Conservation (phyloP, 768 basidiomycete species). For the Pleurotus citrinopileatus region DNA sequence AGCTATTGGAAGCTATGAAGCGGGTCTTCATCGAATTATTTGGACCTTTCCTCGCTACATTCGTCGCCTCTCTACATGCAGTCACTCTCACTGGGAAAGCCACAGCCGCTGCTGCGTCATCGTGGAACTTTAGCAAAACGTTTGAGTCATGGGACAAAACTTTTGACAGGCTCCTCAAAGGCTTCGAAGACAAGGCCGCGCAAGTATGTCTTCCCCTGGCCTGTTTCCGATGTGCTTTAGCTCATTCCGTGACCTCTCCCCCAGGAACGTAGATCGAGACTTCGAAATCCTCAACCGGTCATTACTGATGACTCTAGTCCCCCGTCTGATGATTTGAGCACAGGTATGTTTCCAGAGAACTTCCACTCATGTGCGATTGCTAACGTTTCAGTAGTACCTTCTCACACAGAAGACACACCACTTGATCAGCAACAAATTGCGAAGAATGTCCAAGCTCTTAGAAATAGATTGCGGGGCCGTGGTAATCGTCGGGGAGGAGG, state of each 20-base stretch:
- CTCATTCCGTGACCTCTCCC: not conserved
- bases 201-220: conserved; percentile 37
- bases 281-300: conserved; percentile 37
- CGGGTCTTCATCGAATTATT: conserved; percentile 85
- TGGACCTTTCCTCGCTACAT: conserved; percentile 76
- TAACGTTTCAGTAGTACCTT: conserved; percentile 39
- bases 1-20: conserved; percentile 78
- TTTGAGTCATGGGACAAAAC: conserved; percentile 80
- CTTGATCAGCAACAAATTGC: conserved; percentile 90
- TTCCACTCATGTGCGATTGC: not conserved
- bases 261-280: conserved; percentile 73
- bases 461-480: conserved; percentile 76
- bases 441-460: conserved; percentile 87
- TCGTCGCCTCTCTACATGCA: conserved; percentile 81
- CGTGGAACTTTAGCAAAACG: conserved; percentile 69
- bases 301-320: conserved; percentile 39
- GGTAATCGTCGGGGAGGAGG: conserved; percentile 59
- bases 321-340: conserved; percentile 60
- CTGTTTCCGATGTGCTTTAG: not conserved
- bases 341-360: conserved; percentile 35
- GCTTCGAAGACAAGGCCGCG: conserved; percentile 73
- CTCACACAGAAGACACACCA: conserved; percentile 45
- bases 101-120: conserved; percentile 30
- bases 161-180: conserved; percentile 73
- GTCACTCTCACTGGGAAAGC: conserved; percentile 43